phyloP scores from a whole-genome alignment of 2,329 filamentous ascomycete genomes.

The Pseudopithomyces chartarum region DNA sequence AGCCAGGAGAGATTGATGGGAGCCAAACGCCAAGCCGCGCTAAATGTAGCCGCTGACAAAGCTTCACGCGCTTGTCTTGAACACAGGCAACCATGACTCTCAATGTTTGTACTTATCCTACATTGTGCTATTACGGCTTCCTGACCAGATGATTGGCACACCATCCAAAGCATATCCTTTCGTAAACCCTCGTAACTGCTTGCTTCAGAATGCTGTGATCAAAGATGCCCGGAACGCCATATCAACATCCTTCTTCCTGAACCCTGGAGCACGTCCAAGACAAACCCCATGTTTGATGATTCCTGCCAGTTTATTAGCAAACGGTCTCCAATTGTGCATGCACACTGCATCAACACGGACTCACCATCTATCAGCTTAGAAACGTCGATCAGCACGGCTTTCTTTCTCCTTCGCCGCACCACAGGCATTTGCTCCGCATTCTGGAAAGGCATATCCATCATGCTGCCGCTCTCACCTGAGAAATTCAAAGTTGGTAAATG shows the following conservation, averaged over 20 bases:
- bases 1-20: slow-evolving; percentile 14
- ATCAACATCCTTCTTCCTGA: slow-evolving; percentile 50
- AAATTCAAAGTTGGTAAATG: slow-evolving; percentile 9
- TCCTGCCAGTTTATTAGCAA: slow-evolving; percentile 36
- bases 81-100: not conserved
- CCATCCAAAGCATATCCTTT: not conserved
- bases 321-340: not conserved
- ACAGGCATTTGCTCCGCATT: slow-evolving; percentile 18
- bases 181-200: not conserved
- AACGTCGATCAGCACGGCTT: slow-evolving; percentile 50
- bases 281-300: slow-evolving; percentile 47
- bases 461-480: slow-evolving; percentile 14
- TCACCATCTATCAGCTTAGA: slow-evolving; percentile 50
- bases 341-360: slow-evolving; percentile 15
- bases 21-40: not conserved
- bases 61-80: not conserved
- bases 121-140: too few relatives aligned
- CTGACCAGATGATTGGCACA: too few relatives aligned
- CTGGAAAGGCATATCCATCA: slow-evolving; percentile 24
- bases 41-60: not conserved
- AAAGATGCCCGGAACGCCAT: slow-evolving; percentile 44
- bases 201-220: slow-evolving; percentile 28
- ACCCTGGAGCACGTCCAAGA: slow-evolving; percentile 52
- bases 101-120: too few relatives aligned
- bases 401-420: slow-evolving; percentile 36